A percentile compares a stretch with the other conserved stretches of the same genome.
Evolutionary conservation across 2,329 filamentous ascomycete genomes (phyloP).

Genomic region (Phialocephala sp.): DNA sequence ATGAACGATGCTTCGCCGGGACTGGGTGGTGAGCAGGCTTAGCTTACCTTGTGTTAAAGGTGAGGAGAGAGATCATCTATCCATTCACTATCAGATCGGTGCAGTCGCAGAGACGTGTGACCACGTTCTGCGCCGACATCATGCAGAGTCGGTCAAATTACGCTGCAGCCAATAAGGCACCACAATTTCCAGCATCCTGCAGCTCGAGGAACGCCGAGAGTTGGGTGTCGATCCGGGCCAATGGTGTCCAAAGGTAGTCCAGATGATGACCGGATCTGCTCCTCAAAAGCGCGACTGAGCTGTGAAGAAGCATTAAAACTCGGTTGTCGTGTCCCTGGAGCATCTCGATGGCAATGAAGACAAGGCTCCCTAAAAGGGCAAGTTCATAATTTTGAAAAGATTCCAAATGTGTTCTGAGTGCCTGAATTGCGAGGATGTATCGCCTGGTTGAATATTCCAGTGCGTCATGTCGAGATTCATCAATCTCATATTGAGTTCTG

Average conservation of each 20-base stretch:
- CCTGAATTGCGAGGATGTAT: constrained; percentile 37
- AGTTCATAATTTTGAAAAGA: constrained; percentile 8
- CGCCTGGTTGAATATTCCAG: constrained; percentile 38
- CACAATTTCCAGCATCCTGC: neutral
- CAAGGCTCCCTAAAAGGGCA: constrained; percentile 11
- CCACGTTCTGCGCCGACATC: neutral
- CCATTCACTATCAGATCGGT: no score
- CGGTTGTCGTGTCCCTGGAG: constrained; percentile 8
- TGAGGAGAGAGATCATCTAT: no score
- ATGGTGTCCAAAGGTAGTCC: neutral
- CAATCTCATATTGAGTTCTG: constrained; percentile 39
- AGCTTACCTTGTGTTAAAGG: no score
- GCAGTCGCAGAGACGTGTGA: neutral
- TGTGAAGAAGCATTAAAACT: constrained; percentile 2
- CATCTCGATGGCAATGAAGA: constrained; percentile 18
- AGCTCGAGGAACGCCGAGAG: neutral
- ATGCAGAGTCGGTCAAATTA: neutral
- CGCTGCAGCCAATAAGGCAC: neutral
- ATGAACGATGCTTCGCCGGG: no score
- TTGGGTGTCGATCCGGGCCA: neutral
- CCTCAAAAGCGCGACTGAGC: neutral
- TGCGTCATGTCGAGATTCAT: constrained; percentile 43
- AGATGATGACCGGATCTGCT: neutral
- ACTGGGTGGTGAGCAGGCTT: no score
- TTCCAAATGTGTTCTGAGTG: constrained; percentile 6